Conservation (phyloP, 1,284 basidiomycete genomes). For the Sanguinoderma infundibulare region DNA sequence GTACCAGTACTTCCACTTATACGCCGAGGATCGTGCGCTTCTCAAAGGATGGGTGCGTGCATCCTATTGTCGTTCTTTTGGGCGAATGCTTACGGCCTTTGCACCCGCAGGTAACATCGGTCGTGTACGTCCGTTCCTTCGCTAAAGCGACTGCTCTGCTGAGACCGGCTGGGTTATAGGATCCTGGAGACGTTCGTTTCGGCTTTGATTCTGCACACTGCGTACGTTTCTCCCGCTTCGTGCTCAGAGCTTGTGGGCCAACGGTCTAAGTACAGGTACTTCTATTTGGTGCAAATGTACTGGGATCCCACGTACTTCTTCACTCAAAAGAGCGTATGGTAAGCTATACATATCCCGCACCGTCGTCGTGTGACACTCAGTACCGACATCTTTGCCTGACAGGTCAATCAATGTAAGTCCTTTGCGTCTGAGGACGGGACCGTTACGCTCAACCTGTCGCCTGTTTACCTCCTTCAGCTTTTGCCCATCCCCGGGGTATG, state of each 20-base stretch:
- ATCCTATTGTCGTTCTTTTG: no score
- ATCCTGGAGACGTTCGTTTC: constrained; percentile 6
- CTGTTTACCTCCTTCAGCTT: neutral
- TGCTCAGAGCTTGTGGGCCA: no score
- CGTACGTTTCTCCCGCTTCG: neutral
- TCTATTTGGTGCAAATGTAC: constrained; percentile 7
- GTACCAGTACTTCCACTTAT: constrained; percentile 5
- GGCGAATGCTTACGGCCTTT: neutral
- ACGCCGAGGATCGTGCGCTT: neutral
- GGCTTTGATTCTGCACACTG: neutral
- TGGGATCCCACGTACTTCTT: constrained; percentile 13
- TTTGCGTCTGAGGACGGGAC: neutral
- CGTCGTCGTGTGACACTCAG: no score
- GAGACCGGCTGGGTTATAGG: neutral
- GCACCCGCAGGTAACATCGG: neutral
- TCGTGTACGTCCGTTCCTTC: neutral
- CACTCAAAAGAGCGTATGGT: constrained; percentile 2
- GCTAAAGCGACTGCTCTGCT: neutral
- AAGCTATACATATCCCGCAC: neutral
- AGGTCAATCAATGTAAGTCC: constrained; percentile 10
- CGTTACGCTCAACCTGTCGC: neutral
- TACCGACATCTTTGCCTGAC: neutral
- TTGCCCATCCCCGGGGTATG: constrained; percentile 7
- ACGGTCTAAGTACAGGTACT: neutral
- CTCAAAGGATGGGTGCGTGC: constrained; percentile 11